phyloP scores from a whole-genome alignment of 352 stramenopile genomes.

The Pythium myriotylum region DNA sequence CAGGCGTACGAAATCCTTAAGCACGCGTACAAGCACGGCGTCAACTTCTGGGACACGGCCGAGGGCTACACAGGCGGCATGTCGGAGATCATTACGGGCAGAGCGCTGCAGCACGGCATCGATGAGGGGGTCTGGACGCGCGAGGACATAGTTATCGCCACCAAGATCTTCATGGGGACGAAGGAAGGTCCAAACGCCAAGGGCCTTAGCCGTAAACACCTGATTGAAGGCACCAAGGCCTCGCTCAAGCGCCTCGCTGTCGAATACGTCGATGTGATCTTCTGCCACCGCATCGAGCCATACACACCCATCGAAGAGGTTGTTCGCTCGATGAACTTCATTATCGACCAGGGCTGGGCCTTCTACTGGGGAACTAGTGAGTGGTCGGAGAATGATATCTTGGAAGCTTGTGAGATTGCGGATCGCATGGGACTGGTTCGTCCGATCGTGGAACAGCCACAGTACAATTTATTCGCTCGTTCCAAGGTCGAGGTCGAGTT shows the following conservation, averaged over 20 bases:
- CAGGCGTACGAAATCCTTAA: slow-evolving; percentile 13
- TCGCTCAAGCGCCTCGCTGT: slow-evolving; percentile 45
- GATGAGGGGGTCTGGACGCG: slow-evolving; percentile 28
- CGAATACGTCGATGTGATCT: slow-evolving; percentile 51
- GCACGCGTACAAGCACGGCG: slow-evolving; percentile 24
- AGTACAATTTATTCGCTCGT: slow-evolving; percentile 60
- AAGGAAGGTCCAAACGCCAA: slow-evolving; percentile 27
- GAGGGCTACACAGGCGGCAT: slow-evolving; percentile 39
- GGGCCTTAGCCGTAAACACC: slow-evolving; percentile 45
- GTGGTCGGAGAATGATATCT: slow-evolving; percentile 50
- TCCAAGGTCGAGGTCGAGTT: slow-evolving; percentile 47
- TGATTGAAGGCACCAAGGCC: slow-evolving; percentile 50
- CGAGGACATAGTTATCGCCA: slow-evolving; percentile 61
- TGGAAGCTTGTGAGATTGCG: slow-evolving; percentile 42
- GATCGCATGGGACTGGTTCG: slow-evolving; percentile 33
- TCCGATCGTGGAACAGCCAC: slow-evolving; percentile 45
- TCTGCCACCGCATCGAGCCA: slow-evolving; percentile 36
- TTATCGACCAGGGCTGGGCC: slow-evolving; percentile 47
- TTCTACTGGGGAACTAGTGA: slow-evolving; percentile 58
- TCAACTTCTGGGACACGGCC: slow-evolving; percentile 68
- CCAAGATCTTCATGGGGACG: slow-evolving; percentile 57
- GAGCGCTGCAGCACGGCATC: slow-evolving; percentile 35
- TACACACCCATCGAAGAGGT: slow-evolving; percentile 45
- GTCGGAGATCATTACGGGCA: slow-evolving; percentile 39
- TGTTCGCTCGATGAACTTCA: slow-evolving; percentile 53